Conservation (phyloP, 1,139 yeast species). For the Magnusiomyces sp. region DNA sequence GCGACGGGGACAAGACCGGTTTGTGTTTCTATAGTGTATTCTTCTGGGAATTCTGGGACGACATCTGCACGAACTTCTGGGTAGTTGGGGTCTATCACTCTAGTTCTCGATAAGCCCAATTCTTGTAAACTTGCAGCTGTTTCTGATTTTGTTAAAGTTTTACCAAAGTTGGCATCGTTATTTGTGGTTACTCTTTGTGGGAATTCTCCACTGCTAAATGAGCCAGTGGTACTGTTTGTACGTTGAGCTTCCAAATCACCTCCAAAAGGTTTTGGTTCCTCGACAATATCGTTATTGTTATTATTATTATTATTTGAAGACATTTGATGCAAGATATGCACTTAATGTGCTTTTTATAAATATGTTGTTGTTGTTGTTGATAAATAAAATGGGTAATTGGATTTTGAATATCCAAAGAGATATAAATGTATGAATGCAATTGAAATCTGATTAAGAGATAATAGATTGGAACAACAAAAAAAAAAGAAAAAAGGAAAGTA, state of each 20-base stretch:
- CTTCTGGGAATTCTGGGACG: constrained; percentile 80
- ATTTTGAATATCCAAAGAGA: too few species aligned
- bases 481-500: too few species aligned
- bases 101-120: constrained; percentile 46
- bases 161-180: constrained; percentile 24
- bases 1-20: constrained; percentile 79
- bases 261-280: neutral
- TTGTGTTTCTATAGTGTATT: constrained; percentile 74
- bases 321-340: too few species aligned
- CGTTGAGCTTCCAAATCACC: neutral
- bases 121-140: constrained; percentile 59
- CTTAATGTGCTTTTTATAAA: too few species aligned
- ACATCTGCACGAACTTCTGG: constrained; percentile 36
- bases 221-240: neutral
- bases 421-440: too few species aligned
- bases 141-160: constrained; percentile 44
- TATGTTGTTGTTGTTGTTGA: too few species aligned
- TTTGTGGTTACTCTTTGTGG: constrained; percentile 11
- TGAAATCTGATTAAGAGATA: too few species aligned
- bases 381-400: too few species aligned
- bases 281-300: too few species aligned
- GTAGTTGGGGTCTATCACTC: constrained; percentile 53
- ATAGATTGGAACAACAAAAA: too few species aligned
- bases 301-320: too few species aligned
- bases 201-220: neutral